A percentile compares a stretch with the other conserved stretches of the same genome.
Conservation (phyloP, 129 eudicot genomes). For the Escallonia herrerae region DNA sequence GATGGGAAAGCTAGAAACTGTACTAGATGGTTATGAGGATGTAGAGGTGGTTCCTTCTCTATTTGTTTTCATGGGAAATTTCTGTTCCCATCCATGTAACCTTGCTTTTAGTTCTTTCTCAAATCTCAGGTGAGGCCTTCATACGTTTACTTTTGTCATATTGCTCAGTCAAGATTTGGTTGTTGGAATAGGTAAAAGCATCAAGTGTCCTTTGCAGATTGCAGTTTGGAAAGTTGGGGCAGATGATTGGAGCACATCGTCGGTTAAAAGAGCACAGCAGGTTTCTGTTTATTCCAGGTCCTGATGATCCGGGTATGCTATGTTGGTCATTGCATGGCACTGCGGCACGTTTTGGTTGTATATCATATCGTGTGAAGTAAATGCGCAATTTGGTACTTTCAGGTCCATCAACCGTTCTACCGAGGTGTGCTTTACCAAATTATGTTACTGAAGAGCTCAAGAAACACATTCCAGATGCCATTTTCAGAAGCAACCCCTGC, state of each 20-base stretch:
- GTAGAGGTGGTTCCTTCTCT: conserved; percentile 89
- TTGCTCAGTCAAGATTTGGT: conserved; percentile 2
- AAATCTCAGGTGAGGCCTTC: conserved; percentile 47
- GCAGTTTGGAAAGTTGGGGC: conserved; percentile 78
- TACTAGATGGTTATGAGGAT: conserved; percentile 76
- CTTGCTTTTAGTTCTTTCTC: conserved; percentile 67
- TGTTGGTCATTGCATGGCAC: background rate
- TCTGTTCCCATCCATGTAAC: conserved; percentile 82
- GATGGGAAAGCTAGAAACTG: conserved; percentile 65
- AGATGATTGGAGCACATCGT: conserved; percentile 70
- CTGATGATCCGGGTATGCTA: conserved; percentile 73
- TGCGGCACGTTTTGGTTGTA: background rate
- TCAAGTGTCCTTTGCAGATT: conserved; percentile 29
- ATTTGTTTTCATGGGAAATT: conserved; percentile 94
- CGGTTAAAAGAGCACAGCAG: conserved; percentile 65
- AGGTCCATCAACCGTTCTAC: conserved; percentile 94
- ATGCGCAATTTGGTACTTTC: conserved; percentile 9
- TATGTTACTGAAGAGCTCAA: conserved; percentile 75
- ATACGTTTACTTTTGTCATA: conserved; percentile 2
- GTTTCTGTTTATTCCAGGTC: conserved; percentile 94
- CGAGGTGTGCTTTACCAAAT: conserved; percentile 73
- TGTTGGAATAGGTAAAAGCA: background rate
- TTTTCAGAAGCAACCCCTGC: conserved; percentile 90
- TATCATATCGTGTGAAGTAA: background rate
- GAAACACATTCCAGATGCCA: conserved; percentile 67